A percentile compares a stretch with the other conserved stretches of the same genome.
Conservation (phyloP, 1,284 basidiomycete genomes). For the Ganoderma meredithae region DNA sequence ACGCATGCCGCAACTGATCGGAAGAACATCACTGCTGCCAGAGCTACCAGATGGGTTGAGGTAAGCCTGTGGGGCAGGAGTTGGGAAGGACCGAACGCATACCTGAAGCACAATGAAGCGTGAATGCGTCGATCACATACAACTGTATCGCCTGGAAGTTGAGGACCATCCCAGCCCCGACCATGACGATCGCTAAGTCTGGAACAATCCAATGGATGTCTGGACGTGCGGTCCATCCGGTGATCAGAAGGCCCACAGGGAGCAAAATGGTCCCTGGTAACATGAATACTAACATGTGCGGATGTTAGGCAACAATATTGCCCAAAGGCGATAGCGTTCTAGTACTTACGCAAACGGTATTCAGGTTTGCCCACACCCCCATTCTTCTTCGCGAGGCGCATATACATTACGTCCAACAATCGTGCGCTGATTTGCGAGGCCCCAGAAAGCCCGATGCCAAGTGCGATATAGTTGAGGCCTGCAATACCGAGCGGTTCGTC, state of each 20-base stretch:
- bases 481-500: slow-evolving; percentile 59
- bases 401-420: slow-evolving; percentile 62
- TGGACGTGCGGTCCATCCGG: slow-evolving; percentile 69
- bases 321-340: no score
- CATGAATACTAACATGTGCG: slow-evolving; percentile 56
- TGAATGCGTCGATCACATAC: slow-evolving; percentile 73
- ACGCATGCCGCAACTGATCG: slow-evolving; percentile 69
- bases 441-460: slow-evolving; percentile 60
- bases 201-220: slow-evolving; percentile 70
- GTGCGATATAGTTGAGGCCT: slow-evolving; percentile 68
- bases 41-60: slow-evolving; percentile 44
- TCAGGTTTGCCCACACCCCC: slow-evolving; percentile 66
- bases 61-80: slow-evolving; percentile 33
- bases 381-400: slow-evolving; percentile 54
- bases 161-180: slow-evolving; percentile 62
- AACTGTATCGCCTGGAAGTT: slow-evolving; percentile 66
- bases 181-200: slow-evolving; percentile 65
- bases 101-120: slow-evolving; percentile 70
- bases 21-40: slow-evolving; percentile 63
- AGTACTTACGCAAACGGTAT: slow-evolving; percentile 45
- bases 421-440: slow-evolving; percentile 67
- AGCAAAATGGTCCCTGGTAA: slow-evolving; percentile 62
- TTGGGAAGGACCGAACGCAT: neutral
- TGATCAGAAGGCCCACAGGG: slow-evolving; percentile 66
- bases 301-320: neutral